Evolutionary conservation across 805 yeast species (phyloP).

Genomic region (Candida lessepsii): DNA sequence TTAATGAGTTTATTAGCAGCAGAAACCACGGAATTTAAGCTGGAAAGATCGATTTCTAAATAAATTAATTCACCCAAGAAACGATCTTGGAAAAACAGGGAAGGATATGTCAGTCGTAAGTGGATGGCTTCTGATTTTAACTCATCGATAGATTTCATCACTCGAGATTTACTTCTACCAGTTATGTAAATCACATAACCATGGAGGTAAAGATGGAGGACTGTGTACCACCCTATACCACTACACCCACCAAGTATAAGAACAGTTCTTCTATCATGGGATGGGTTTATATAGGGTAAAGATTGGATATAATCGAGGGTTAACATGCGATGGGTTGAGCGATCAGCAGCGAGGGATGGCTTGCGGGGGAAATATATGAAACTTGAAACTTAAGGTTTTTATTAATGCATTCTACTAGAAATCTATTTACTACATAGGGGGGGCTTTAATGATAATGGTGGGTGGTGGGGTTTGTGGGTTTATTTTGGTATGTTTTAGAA

Average conservation of each 20-base stretch:
- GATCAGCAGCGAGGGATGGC: background rate
- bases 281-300: conserved; percentile 64
- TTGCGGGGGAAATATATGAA: too few relatives aligned
- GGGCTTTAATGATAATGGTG: too few relatives aligned
- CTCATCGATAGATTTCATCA: conserved; percentile 55
- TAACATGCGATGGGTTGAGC: conserved; percentile 10
- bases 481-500: too few relatives aligned
- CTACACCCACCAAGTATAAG: conserved; percentile 79
- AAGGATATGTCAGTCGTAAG: conserved; percentile 22
- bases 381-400: too few relatives aligned
- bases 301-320: conserved; percentile 9
- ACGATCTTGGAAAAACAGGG: conserved; percentile 22
- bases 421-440: too few relatives aligned
- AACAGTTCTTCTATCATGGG: conserved; percentile 56
- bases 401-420: too few relatives aligned
- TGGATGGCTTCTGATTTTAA: conserved; percentile 52
- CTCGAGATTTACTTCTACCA: conserved; percentile 61
- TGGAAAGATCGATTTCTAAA: conserved; percentile 37
- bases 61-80: conserved; percentile 36
- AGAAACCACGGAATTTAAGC: conserved; percentile 29
- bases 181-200: conserved; percentile 76
- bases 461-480: too few relatives aligned
- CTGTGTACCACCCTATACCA: conserved; percentile 79
- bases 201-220: conserved; percentile 71
- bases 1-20: conserved; percentile 49